Evolutionary conservation across 805 yeast genomes (phyloP).

Genomic region (Saccharomycopsis fodiens): DNA sequence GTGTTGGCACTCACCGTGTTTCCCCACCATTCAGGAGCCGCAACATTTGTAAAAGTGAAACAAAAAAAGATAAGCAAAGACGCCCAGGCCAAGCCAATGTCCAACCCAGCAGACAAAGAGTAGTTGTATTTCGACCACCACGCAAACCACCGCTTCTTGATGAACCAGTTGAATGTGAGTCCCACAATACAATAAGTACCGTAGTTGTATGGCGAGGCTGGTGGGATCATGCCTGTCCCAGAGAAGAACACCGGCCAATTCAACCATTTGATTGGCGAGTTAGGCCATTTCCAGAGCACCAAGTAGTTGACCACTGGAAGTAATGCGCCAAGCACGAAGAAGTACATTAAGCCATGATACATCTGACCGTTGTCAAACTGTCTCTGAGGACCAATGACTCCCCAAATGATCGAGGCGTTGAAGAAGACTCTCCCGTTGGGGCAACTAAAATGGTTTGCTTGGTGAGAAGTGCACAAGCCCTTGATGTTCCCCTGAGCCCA

Average conservation of each 20-base stretch:
- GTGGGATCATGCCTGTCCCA: conserved; percentile 50
- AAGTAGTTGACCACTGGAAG: conserved; percentile 36
- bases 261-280: conserved; percentile 35
- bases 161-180: conserved; percentile 46
- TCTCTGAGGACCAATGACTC: conserved; percentile 54
- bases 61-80: conserved; percentile 50
- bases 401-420: conserved; percentile 58
- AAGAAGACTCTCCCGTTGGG: conserved; percentile 39
- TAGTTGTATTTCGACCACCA: conserved; percentile 81
- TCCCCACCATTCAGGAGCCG: conserved; percentile 60
- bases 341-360: conserved; percentile 48
- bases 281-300: conserved; percentile 32
- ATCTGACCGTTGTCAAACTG: conserved; percentile 42
- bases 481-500: conserved; percentile 34
- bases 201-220: conserved; percentile 61
- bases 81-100: conserved; percentile 60
- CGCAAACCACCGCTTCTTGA: conserved; percentile 45
- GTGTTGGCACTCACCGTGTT: conserved; percentile 37
- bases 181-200: conserved; percentile 49
- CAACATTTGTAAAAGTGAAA: conserved; percentile 35
- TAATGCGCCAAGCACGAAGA: conserved; percentile 51
- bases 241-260: conserved; percentile 60
- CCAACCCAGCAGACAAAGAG: conserved; percentile 56
- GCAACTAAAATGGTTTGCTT: conserved; percentile 41
- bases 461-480: conserved; percentile 37